Evolutionary conservation across 768 basidiomycete genomes (phyloP), one percentile per base, ranked within the genome.

Genomic region (Ramaria sp.): DNA sequence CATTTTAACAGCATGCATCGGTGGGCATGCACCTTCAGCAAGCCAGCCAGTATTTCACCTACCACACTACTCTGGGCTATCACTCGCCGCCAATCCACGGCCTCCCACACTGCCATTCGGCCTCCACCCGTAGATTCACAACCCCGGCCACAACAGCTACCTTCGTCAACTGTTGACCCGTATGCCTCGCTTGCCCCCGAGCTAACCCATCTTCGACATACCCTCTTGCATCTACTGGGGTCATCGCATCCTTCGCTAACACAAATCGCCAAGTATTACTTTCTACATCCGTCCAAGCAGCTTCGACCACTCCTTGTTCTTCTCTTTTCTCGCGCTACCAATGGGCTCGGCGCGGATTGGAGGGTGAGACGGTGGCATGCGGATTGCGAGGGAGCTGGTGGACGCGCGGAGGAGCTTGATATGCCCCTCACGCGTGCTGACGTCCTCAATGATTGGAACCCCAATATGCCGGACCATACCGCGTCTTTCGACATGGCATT

Each of bases 391-490:
- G 74, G 76, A 54, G 74, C 74, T 17, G 73, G 75, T 33, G 79
- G 82, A 48, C 73, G 72, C 19, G 64, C 77, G 49, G 72, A 81
- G 12, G 81, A 82, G 64, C 76, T 95, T 59, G 84, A 97, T 72
- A 75, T 81, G 49, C 84, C 91, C n/a, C 74, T 98, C 60, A 82
- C 81, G 51, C 78, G 79, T 22, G 76, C 86, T 7, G 86, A 87
- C 68, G 86, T 93, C 19, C 76, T 98, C 63, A 86, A 91, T 68
- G 92, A 97, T 72, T 89, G 83, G 75, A 93, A 97, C 69, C 89
- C 91, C 2, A 80, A 73, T 65, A 89, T 93, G 85, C 81, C 86
- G 4, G 86, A 90, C 70, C 73, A 83, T 59, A 82, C 85, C 22
- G 68, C 78, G 20, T 86, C 87, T 0, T 91, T 93, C 67, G 67